phyloP scores from a whole-genome alignment of 2,329 filamentous ascomycete species.

The Lasiodiplodia theobromae region DNA sequence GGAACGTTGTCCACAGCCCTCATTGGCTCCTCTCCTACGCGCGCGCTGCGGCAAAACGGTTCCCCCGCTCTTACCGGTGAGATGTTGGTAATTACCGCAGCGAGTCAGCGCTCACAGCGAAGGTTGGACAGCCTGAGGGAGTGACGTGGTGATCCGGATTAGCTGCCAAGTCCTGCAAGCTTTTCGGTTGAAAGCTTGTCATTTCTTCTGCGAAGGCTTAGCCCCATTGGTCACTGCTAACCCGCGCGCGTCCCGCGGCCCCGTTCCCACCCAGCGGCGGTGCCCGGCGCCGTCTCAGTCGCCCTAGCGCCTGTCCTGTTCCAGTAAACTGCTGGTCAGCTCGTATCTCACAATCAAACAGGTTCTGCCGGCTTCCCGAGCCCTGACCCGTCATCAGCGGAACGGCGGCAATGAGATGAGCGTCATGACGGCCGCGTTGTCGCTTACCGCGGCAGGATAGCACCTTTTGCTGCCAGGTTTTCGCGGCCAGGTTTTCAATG shows the following conservation, averaged over 20 bases:
- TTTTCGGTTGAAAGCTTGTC: slow-evolving; percentile 21
- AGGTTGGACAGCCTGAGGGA: background rate
- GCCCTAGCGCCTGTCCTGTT: background rate
- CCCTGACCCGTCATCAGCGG: background rate
- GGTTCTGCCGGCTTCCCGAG: background rate
- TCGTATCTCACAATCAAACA: slow-evolving; percentile 16
- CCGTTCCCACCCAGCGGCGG: background rate
- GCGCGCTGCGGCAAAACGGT: background rate
- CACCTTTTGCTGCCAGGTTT: background rate
- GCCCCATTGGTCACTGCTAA: slow-evolving; percentile 5
- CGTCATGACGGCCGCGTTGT: background rate
- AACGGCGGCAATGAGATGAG: background rate
- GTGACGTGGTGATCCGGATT: background rate
- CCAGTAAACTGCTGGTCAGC: background rate
- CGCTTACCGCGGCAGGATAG: background rate
- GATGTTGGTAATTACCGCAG: background rate
- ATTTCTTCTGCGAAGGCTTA: slow-evolving; percentile 12
- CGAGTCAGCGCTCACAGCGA: background rate
- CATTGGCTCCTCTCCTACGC: background rate
- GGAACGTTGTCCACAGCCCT: too few species aligned
- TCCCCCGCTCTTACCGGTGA: slow-evolving; percentile 1
- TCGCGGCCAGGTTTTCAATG: background rate
- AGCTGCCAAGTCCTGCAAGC: slow-evolving; percentile 21
- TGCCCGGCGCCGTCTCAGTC: background rate
- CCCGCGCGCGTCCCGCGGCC: background rate